Conservation (phyloP, 495 filamentous ascomycete genomes). For the Penicillium pulvis region DNA sequence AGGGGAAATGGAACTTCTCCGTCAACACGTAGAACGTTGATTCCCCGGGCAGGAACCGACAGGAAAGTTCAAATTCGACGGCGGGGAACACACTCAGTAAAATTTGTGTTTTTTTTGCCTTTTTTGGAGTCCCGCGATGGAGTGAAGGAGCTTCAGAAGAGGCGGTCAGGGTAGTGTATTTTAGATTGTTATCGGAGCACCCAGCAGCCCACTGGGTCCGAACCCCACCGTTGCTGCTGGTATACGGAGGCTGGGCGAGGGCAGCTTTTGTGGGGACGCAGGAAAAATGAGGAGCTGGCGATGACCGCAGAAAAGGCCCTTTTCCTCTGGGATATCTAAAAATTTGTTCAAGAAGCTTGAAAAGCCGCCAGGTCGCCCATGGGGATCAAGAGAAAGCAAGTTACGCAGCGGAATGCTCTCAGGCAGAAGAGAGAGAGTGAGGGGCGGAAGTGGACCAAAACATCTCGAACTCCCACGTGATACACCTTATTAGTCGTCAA, state of each 20-base stretch:
- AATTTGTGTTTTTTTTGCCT: conserved; percentile 21
- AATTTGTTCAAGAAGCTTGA: neutral
- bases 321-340: neutral
- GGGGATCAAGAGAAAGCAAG: conserved; percentile 1
- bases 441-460: conserved; percentile 36
- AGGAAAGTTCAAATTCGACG: conserved; percentile 9
- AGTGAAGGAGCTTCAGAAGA: conserved; percentile 25
- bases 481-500: conserved; percentile 23
- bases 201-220: conserved; percentile 30
- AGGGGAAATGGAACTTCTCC: conserved; percentile 14
- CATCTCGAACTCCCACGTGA: conserved; percentile 32
- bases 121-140: conserved; percentile 15
- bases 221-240: conserved; percentile 34
- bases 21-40: conserved; percentile 6
- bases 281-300: neutral
- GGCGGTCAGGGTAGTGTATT: conserved; percentile 30
- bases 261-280: conserved; percentile 17
- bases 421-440: conserved; percentile 17
- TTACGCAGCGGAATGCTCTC: conserved; percentile 14
- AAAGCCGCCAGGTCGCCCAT: neutral
- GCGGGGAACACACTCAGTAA: conserved; percentile 8
- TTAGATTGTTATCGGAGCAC: conserved; percentile 21
- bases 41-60: conserved; percentile 8
- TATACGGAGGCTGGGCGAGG: conserved; percentile 22
- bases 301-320: neutral